A percentile compares a stretch with the other conserved stretches of the same genome.
Conservation (phyloP, 805 yeast genomes). For the Yarrowia osloensis region DNA sequence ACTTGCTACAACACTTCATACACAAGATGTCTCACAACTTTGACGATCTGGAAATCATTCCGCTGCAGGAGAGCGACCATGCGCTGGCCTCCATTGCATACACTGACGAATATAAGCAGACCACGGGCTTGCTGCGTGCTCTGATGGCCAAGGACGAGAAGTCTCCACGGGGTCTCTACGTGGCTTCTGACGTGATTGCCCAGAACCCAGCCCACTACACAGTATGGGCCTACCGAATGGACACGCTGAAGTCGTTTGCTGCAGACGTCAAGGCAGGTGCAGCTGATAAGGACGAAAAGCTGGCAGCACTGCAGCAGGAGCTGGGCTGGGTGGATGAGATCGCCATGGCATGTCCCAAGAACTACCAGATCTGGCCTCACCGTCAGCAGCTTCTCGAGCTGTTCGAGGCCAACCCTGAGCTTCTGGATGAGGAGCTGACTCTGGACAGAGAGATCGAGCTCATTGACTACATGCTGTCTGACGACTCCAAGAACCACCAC, state of each 20-base stretch:
- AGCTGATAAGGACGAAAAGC: conserved; percentile 32
- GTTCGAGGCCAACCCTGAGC: conserved; percentile 32
- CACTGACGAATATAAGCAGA: conserved; percentile 64
- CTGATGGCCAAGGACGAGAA: conserved; percentile 61
- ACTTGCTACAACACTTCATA: background rate
- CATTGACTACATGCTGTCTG: conserved; percentile 64
- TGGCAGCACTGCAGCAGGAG: conserved; percentile 46
- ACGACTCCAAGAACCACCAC: conserved; percentile 89
- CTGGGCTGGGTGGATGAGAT: conserved; percentile 77
- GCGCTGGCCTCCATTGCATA: conserved; percentile 53
- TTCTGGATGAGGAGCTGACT: conserved; percentile 37
- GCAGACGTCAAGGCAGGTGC: conserved; percentile 39
- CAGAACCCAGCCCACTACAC: conserved; percentile 89
- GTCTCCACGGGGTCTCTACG: conserved; percentile 67
- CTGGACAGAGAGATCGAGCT: conserved; percentile 62
- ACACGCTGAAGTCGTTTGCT: conserved; percentile 39
- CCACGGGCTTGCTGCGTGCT: conserved; percentile 63
- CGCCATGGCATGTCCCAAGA: conserved; percentile 78
- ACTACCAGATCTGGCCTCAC: conserved; percentile 97
- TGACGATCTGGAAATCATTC: conserved; percentile 43
- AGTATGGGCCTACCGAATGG: conserved; percentile 61
- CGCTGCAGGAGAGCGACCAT: conserved; percentile 38
- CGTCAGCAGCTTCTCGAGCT: conserved; percentile 57
- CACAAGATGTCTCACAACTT: conserved; percentile 38
- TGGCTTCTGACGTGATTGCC: conserved; percentile 65